A percentile compares a stretch with the other conserved stretches of the same genome.
Evolutionary conservation across 2,329 filamentous ascomycete species (phyloP).

Genomic region (Beauveria scarabaeidicola): DNA sequence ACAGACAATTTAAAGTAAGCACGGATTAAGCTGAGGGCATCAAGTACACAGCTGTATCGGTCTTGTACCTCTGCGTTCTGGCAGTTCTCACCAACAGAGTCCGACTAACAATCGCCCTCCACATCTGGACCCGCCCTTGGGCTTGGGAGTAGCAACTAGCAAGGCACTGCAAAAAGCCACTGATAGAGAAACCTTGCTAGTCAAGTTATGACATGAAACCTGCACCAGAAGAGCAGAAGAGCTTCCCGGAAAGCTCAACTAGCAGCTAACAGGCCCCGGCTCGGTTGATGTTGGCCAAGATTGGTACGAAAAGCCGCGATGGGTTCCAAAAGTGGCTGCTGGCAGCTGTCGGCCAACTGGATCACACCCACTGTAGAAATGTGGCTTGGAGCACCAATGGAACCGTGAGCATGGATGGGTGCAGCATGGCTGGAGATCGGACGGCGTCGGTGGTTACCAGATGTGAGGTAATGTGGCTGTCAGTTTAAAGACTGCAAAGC

Average conservation of each 20-base stretch:
- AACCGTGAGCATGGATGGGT: background rate
- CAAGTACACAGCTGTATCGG: background rate
- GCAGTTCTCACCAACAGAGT: background rate
- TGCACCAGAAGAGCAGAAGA: background rate
- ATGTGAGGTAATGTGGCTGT: background rate
- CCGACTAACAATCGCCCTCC: background rate
- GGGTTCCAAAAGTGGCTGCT: background rate
- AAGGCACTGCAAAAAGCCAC: background rate
- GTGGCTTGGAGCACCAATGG: background rate
- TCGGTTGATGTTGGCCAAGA: background rate
- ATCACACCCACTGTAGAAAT: background rate
- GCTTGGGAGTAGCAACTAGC: background rate
- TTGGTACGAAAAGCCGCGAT: background rate
- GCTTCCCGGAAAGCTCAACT: background rate
- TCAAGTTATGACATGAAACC: background rate
- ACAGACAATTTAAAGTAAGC: no score
- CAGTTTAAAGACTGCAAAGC: background rate
- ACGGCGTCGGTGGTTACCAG: background rate
- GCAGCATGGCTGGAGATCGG: background rate
- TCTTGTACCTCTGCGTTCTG: background rate
- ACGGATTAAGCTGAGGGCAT: background rate
- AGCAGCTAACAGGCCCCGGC: background rate
- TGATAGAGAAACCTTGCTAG: background rate
- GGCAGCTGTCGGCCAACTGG: background rate
- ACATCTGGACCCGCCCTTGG: background rate